Evolutionary conservation across 2,329 filamentous ascomycete genomes (phyloP).

Genomic region (Penicillium sp.): DNA sequence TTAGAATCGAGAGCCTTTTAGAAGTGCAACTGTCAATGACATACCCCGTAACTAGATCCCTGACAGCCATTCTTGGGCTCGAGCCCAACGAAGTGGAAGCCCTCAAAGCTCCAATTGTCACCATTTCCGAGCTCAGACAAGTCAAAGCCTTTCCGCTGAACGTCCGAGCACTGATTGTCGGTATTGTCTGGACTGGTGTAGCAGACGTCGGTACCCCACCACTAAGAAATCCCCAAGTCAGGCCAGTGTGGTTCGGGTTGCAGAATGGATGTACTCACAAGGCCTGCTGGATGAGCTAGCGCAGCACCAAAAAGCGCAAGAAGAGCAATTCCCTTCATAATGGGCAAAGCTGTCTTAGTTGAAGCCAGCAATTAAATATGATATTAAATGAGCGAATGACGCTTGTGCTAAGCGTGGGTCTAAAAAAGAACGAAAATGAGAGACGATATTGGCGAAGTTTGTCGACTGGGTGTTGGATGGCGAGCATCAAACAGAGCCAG

Average conservation of each 20-base stretch:
- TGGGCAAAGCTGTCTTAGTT: slow-evolving; percentile 1
- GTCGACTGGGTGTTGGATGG: slow-evolving; percentile 7
- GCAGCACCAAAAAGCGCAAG: slow-evolving; percentile 34
- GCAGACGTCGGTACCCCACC: slow-evolving; percentile 43
- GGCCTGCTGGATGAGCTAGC: slow-evolving; percentile 32
- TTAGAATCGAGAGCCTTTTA: neutral
- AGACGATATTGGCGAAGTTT: slow-evolving; percentile 4
- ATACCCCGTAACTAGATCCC: slow-evolving; percentile 30
- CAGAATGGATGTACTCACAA: slow-evolving; percentile 31
- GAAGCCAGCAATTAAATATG: neutral
- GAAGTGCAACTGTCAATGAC: slow-evolving; percentile 20
- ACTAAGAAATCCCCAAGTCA: slow-evolving; percentile 10
- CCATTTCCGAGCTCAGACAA: slow-evolving; percentile 57
- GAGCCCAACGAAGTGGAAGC: slow-evolving; percentile 65
- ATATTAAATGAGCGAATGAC: neutral
- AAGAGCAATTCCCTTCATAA: slow-evolving; percentile 14
- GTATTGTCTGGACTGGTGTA: slow-evolving; percentile 64
- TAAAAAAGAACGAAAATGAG: slow-evolving; percentile 1
- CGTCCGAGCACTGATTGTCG: slow-evolving; percentile 62
- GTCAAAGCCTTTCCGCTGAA: slow-evolving; percentile 61
- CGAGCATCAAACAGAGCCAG: neutral
- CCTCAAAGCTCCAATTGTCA: slow-evolving; percentile 55
- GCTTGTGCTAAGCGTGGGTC: neutral
- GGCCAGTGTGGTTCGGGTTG: neutral
- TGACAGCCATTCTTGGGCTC: slow-evolving; percentile 50